Conservation (phyloP, 768 basidiomycete species). For the Leucocoprinus leucothites region DNA sequence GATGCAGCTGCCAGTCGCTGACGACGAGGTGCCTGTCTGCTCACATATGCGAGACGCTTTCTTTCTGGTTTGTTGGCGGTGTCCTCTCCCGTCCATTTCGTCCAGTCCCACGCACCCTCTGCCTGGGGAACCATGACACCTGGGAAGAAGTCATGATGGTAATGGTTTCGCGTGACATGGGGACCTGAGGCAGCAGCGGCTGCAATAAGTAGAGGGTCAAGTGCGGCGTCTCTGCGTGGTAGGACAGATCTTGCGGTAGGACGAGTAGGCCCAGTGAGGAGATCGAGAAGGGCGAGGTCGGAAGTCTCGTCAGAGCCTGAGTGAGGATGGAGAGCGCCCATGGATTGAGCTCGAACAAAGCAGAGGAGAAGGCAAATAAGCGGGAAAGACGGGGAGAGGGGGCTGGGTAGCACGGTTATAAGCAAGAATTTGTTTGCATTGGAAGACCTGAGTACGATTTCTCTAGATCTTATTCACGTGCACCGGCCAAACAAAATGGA, state of each 20-base stretch:
- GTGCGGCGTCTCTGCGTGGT: slow-evolving; percentile 63
- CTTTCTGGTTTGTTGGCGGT: slow-evolving; percentile 33
- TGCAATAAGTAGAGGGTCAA: slow-evolving; percentile 79
- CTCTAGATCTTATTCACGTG: neutral
- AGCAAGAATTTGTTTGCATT: neutral
- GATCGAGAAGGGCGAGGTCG: slow-evolving; percentile 64
- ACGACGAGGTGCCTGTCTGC: slow-evolving; percentile 72
- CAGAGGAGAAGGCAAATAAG: slow-evolving; percentile 7
- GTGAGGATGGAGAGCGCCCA: slow-evolving; percentile 18
- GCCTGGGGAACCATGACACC: slow-evolving; percentile 48
- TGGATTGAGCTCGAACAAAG: slow-evolving; percentile 16
- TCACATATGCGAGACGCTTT: slow-evolving; percentile 59
- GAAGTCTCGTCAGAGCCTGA: slow-evolving; percentile 25
- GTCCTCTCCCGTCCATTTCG: slow-evolving; percentile 49
- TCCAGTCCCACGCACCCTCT: slow-evolving; percentile 57
- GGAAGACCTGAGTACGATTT: slow-evolving; percentile 9
- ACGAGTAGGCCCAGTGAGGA: slow-evolving; percentile 55
- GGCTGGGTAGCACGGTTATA: too few relatives aligned
- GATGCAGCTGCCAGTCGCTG: slow-evolving; percentile 42
- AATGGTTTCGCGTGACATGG: slow-evolving; percentile 82
- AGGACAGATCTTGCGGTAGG: slow-evolving; percentile 38
- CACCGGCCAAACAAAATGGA: neutral
- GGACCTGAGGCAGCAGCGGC: slow-evolving; percentile 73
- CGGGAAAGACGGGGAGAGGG: too few relatives aligned
- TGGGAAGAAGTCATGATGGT: slow-evolving; percentile 77